Evolutionary conservation across 371 early-diverging fungal species (phyloP).

Genomic region (Rhizomucor pusillus): DNA sequence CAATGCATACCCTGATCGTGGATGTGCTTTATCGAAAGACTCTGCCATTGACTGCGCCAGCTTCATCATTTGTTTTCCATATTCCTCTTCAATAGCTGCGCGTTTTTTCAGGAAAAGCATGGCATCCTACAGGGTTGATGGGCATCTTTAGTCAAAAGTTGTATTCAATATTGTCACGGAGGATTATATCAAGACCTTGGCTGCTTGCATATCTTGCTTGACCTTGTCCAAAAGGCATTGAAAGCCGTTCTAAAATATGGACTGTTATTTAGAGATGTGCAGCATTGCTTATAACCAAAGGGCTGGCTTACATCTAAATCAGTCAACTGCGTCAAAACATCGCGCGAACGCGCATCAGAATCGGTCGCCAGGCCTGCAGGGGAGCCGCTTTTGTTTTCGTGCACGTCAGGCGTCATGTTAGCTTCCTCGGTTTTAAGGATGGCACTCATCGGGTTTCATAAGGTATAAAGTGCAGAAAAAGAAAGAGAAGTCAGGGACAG

Average conservation of each 20-base stretch:
- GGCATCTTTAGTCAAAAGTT: background rate
- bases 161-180: background rate
- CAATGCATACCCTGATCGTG: slow-evolving; percentile 42
- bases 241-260: slow-evolving; percentile 18
- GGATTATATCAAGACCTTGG: slow-evolving; percentile 22
- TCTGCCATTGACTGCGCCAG: slow-evolving; percentile 45
- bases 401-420: too few relatives aligned
- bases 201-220: slow-evolving; percentile 31
- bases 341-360: slow-evolving; percentile 7
- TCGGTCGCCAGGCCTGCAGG: slow-evolving; percentile 9
- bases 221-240: slow-evolving; percentile 33
- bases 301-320: slow-evolving; percentile 20
- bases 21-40: slow-evolving; percentile 43
- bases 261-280: background rate
- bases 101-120: slow-evolving; percentile 55
- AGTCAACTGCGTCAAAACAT: slow-evolving; percentile 12
- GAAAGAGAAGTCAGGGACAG: too few relatives aligned
- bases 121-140: slow-evolving; percentile 48
- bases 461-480: too few relatives aligned
- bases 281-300: background rate
- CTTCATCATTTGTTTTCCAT: slow-evolving; percentile 53
- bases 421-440: too few relatives aligned
- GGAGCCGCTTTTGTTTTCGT: background rate
- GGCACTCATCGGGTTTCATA: too few relatives aligned
- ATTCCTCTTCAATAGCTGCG: slow-evolving; percentile 61